phyloP scores from a whole-genome alignment of 148 eudicot species.

The Pharnaceum exiguum region DNA sequence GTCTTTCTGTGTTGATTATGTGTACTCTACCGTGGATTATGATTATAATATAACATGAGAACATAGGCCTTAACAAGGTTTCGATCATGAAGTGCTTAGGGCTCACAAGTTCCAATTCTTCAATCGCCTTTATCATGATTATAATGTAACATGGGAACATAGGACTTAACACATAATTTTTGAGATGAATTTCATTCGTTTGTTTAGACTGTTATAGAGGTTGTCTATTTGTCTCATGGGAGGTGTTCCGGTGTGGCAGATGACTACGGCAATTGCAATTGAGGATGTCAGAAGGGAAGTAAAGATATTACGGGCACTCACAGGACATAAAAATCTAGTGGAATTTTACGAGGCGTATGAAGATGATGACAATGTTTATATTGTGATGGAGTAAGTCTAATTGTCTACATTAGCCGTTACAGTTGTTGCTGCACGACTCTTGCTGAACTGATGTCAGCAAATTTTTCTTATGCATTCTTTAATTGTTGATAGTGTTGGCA shows the following conservation, averaged over 20 bases:
- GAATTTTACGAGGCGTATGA: constrained; percentile 86
- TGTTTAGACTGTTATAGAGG: constrained; percentile 11
- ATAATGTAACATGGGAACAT: too few relatives aligned
- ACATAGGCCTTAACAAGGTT: neutral
- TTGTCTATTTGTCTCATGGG: constrained; percentile 14
- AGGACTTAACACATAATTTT: too few relatives aligned
- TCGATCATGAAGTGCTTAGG: neutral
- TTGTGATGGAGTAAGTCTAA: constrained; percentile 86
- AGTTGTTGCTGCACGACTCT: neutral
- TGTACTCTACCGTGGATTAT: neutral
- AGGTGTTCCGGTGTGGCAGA: constrained; percentile 36
- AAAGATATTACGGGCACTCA: constrained; percentile 74
- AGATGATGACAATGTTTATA: constrained; percentile 79
- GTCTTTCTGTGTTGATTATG: neutral
- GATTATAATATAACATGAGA: neutral
- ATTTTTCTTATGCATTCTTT: neutral
- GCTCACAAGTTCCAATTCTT: constrained; percentile 5
- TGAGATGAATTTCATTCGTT: constrained; percentile 11
- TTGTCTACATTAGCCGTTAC: neutral
- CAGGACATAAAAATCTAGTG: constrained; percentile 72
- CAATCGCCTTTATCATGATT: constrained; percentile 11
- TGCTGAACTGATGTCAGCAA: neutral
- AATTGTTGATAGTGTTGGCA: neutral
- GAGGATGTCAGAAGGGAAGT: constrained; percentile 92
- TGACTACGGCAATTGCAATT: constrained; percentile 89